These are phyloP conservation scores for Schizonepeta tenuifolia DNA, from an alignment of 257 asterid species.

Conservation along the genomic window DNA sequence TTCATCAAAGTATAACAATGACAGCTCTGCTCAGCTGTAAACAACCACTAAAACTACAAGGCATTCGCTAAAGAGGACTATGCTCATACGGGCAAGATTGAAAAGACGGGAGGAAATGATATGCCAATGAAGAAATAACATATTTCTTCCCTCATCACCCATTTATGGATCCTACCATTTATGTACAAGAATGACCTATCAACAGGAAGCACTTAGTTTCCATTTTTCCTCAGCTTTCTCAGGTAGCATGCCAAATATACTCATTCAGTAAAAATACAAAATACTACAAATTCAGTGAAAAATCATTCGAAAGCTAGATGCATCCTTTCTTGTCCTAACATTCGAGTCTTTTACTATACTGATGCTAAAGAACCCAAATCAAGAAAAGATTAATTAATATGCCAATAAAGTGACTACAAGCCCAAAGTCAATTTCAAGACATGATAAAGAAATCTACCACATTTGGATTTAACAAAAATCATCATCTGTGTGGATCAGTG, in stretches of 20 bases:
- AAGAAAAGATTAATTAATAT: constrained; percentile 12
- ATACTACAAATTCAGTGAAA: background rate
- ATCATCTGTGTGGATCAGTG: constrained; percentile 14
- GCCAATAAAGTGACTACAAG: constrained; percentile 17
- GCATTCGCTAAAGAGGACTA: background rate
- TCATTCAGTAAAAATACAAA: constrained; percentile 7
- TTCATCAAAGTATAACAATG: constrained; percentile 9
- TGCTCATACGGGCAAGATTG: background rate
- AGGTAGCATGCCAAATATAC: constrained; percentile 9
- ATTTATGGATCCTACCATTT: constrained; percentile 21
- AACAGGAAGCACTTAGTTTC: constrained; percentile 6
- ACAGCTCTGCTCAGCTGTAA: background rate
- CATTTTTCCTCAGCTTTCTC: background rate
- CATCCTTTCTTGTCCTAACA: constrained; percentile 8
- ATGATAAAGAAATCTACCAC: constrained; percentile 1
- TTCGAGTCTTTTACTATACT: background rate
- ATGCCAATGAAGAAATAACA: constrained; percentile 25
- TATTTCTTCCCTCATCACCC: constrained; percentile 28
- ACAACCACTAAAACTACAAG: background rate
- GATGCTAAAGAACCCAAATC: constrained; percentile 8
- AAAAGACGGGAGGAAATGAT: background rate
- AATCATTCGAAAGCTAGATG: background rate
- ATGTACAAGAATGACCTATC: constrained; percentile 9
- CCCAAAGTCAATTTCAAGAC: constrained; percentile 23
- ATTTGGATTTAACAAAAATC: constrained; percentile 8